Evolutionary conservation across 2,329 filamentous ascomycete species (phyloP).

Genomic region (Mariannaea sp.): DNA sequence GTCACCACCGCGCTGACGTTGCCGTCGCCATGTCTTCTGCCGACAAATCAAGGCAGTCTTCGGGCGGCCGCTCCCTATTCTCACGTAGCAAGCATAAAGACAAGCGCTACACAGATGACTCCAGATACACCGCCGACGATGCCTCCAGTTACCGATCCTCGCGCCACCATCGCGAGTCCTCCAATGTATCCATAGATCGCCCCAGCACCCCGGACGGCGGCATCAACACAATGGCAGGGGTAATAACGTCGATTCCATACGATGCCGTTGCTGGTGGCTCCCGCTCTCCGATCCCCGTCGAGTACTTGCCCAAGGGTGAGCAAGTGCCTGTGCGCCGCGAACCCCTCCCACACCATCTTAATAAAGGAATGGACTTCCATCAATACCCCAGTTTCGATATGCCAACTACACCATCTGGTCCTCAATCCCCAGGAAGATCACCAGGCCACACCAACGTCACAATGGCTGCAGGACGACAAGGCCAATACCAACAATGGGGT

Average conservation of each 20-base stretch:
- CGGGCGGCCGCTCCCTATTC: constrained; percentile 79
- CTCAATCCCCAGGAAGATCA: constrained; percentile 67
- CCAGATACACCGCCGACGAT: constrained; percentile 63
- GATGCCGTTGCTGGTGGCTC: constrained; percentile 69
- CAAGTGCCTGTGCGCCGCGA: constrained; percentile 69
- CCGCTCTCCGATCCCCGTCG: constrained; percentile 72
- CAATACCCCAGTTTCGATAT: constrained; percentile 81
- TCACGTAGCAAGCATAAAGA: constrained; percentile 83
- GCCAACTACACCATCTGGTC: constrained; percentile 52
- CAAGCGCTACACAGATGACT: constrained; percentile 64
- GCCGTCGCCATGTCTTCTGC: constrained; percentile 60
- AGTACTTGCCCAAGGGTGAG: constrained; percentile 72
- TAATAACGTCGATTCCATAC: constrained; percentile 88
- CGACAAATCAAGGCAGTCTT: constrained; percentile 83
- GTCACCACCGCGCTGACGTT: constrained; percentile 28
- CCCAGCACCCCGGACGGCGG: constrained; percentile 67
- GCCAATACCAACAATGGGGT: constrained; percentile 79
- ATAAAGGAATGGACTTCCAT: constrained; percentile 82
- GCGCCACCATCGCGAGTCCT: constrained; percentile 75
- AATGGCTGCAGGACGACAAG: constrained; percentile 72
- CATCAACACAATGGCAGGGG: constrained; percentile 76
- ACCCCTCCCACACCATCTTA: constrained; percentile 80
- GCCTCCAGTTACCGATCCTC: constrained; percentile 69
- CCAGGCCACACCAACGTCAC: constrained; percentile 66
- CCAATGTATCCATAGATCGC: constrained; percentile 72